Base-by-base conservation (phyloP, 2,329 filamentous ascomycete species). In the Torrubiellomyces zombiae region DNA sequence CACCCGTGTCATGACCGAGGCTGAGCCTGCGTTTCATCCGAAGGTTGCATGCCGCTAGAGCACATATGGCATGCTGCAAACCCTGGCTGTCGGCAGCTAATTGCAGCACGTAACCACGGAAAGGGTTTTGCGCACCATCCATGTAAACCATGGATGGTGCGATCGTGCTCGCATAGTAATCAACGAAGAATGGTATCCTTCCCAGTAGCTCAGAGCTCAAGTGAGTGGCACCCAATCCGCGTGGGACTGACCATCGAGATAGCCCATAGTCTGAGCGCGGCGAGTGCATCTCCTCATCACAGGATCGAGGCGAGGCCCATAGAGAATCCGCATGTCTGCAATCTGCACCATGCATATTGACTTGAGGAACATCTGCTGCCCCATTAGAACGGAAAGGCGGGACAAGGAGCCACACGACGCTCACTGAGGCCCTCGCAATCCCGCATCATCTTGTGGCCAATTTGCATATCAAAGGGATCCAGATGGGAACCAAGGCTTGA, bases 101-200 rank as follows among this genome's bases (percentile, higher is more conserved):
- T 28, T 72, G 72, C 30, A 93, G 61, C 28, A 94, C 72, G 43
- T 91, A 77, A 38, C 75, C 72, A 32, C 83, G 67, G 46, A 86
- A 94, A 1, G 86, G 86, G 47, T 93, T 94, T 33, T 63, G 65
- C 2, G 79, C 76, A 8, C 75, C 75, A 45, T 95, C 86, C 47
- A 93, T 83, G 37, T 83, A 80, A 25, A 94, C 83, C 51, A 94
- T 79, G 30, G 82, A 81, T 5, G 81, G 80, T 37, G 83, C 89
- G 55, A 95, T 85, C 43, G 81, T 79, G 48, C 82, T 83, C 44
- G 85, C 76, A 51, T 92, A 94, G 51, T 93, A 93, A 45, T 91
- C 78, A 58, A 94, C 76, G 44, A 93, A 75, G 51, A 78, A 91
- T 36, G 78, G 75, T 57, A 92, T 76, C 43, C 82, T 77, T 30